Base-by-base conservation (phyloP, 306 rosid genomes). In the Trifolium dubium region DNA sequence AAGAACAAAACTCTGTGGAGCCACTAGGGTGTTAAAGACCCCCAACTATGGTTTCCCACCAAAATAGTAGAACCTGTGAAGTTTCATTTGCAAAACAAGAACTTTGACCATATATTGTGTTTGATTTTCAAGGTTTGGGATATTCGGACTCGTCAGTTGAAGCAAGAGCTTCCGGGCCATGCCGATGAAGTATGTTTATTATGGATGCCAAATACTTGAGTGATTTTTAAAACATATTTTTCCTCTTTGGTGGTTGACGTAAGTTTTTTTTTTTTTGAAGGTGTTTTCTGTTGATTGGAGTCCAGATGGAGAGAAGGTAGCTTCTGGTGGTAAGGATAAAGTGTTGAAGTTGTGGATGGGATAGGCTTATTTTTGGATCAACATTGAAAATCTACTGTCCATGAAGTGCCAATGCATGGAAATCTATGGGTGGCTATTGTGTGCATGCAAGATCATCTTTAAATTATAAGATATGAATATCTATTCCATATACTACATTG, bases 321-420 rank as follows among this genome's bases (percentile, higher is more conserved):
- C 87, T 44, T 94, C 99, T 15, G 99, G 99, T 78, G 99, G 99
- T 14, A 94, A 92, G 86, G 97, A 94, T 85, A 90, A 81, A 86
- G 92, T 90, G 47, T 76, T 93, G 79, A 94, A 94, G 89, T 83
- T 94, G 77, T 94, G 99, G 97, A 94, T 92, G 99, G 96, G 97
- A 63, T 93, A 83, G 76, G 37, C 61, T 17, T 50, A 32, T 35
- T 51, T n/a, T 76, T 37, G 55, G 60, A 64, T 14, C 40, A 69
- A 40, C 28, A n/a, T 13, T 14, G 61, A 65, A 17, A 34, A 63
- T 40, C 39, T 35, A 31, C 41, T 40, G 40, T 23, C 30, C 4
- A 34, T 32, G 35, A 32, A 3, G 46, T 59, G 63, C n/a, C 32
- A n/a, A 31, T 63, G 76, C 75, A 8, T 23, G 79, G 79, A 51